Evolutionary conservation across 352 stramenopile genomes (phyloP).

Genomic region (Pythium utonaiense): DNA sequence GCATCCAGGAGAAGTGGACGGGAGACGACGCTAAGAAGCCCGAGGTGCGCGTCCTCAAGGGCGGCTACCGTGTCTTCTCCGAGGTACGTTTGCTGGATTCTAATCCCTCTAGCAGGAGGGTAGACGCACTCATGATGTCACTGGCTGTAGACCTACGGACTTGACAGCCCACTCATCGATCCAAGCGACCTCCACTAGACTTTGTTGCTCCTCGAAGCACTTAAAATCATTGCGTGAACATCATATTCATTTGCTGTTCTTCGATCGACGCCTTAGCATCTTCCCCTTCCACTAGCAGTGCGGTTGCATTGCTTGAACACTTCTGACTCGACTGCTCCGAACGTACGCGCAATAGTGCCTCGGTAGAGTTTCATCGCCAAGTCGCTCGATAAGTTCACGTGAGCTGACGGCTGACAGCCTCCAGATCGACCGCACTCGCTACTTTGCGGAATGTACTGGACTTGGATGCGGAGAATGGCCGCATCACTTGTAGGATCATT

Average conservation of each 20-base stretch:
- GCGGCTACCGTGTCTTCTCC: constrained; percentile 32
- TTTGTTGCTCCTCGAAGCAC: not conserved
- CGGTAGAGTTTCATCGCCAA: constrained; percentile 13
- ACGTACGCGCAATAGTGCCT: constrained; percentile 11
- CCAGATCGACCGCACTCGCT: not conserved
- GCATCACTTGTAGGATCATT: not conserved
- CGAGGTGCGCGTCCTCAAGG: constrained; percentile 25
- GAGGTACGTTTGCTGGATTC: constrained; percentile 15
- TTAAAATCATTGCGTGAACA: not conserved
- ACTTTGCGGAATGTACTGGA: constrained; percentile 13
- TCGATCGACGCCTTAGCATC: not conserved
- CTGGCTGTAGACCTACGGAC: constrained; percentile 10
- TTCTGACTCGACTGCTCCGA: constrained; percentile 10
- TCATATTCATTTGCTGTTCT: not conserved
- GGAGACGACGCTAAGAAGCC: constrained; percentile 19
- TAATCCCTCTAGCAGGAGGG: no score
- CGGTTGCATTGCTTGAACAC: not conserved
- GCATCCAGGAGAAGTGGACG: constrained; percentile 14
- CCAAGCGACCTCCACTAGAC: constrained; percentile 17
- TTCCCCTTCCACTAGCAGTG: not conserved
- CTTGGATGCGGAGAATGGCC: constrained; percentile 14
- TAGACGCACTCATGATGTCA: no score
- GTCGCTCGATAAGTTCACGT: constrained; percentile 2
- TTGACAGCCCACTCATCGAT: constrained; percentile 17
- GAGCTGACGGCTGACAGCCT: not conserved